Base-by-base conservation (phyloP, 1,139 yeast genomes). In the Kazachstania sp. region DNA sequence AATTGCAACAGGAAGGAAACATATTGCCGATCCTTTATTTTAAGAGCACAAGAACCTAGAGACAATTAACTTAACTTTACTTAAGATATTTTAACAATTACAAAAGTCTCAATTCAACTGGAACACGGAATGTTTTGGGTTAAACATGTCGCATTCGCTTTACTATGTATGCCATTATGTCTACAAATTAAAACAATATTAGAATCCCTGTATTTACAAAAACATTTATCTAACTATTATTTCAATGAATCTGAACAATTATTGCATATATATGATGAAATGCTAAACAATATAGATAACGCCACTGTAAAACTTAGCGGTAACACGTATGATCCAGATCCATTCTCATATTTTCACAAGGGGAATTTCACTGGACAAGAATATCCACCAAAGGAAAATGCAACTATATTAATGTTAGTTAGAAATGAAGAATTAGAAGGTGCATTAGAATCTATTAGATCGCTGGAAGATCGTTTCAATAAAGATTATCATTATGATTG, bases 401-500 rank as follows among this genome's bases (percentile, higher is more conserved):
- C 86, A 1, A 79, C 85, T 0, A 45, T 84, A 34, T 71, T 83
- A 45, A 83, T 87, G 77, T 73, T 88, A 39, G 92, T 90, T 30
- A 68, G 77, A 36, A 85, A 85, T 63, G 65, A 70, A 52, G 95
- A 85, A 63, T 65, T 85, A 32, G 73, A 71, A 42, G 80, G 77
- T 3, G 83, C 87, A 13, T 67, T 83, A 47, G 71, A 73, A 53
- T 74, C 90, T 1, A 83, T 85, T 69, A 71, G 88, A 49, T 71
- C 78, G 34, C 70, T 84, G 36, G 90, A 83, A 58, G 79, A 83
- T 49, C 74, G 83, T 49, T 83, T 83, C 63, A 83, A 83, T 58
- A 75, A 72, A 48, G 73, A 80, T 67, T 83, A 73, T 57, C 73
- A 78, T 46, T 84, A 83, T 58, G 92, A 95, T 6, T 90, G 96